Evolutionary conservation across 768 basidiomycete species (phyloP).

Genomic region (Psilocybe tampanensis): DNA sequence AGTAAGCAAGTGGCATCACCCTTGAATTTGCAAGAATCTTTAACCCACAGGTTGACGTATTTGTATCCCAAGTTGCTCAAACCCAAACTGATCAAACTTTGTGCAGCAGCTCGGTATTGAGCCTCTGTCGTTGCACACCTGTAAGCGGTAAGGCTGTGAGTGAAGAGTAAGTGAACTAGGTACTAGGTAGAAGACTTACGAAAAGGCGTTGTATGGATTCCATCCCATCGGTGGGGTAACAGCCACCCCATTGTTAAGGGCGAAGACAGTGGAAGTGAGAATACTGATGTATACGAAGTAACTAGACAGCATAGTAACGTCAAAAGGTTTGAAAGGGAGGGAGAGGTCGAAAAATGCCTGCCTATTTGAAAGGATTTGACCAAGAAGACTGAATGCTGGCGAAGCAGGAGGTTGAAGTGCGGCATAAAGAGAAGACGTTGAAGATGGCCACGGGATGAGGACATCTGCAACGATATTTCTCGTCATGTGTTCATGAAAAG

Average conservation of each 20-base stretch:
- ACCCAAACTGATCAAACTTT: slow-evolving; percentile 38
- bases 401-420: background rate
- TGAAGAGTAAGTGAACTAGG: background rate
- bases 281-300: slow-evolving; percentile 4
- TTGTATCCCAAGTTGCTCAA: slow-evolving; percentile 41
- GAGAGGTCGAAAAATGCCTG: background rate
- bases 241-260: slow-evolving; percentile 43
- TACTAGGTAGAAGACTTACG: slow-evolving; percentile 26
- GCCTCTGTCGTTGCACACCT: slow-evolving; percentile 45
- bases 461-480: background rate
- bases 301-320: slow-evolving; percentile 7
- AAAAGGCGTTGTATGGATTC: slow-evolving; percentile 51
- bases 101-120: slow-evolving; percentile 42
- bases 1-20: background rate
- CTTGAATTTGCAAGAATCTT: background rate
- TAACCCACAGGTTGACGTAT: slow-evolving; percentile 43
- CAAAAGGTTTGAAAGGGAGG: background rate
- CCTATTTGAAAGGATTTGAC: background rate
- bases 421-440: background rate
- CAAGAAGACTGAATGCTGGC: background rate
- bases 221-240: slow-evolving; percentile 49
- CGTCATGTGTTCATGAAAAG: slow-evolving; percentile 11
- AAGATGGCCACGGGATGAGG: background rate
- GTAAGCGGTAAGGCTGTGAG: background rate
- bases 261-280: slow-evolving; percentile 15